Evolutionary conservation across 176 grass and related monocot species (phyloP).

Genomic region (Elaeis guineensis): DNA sequence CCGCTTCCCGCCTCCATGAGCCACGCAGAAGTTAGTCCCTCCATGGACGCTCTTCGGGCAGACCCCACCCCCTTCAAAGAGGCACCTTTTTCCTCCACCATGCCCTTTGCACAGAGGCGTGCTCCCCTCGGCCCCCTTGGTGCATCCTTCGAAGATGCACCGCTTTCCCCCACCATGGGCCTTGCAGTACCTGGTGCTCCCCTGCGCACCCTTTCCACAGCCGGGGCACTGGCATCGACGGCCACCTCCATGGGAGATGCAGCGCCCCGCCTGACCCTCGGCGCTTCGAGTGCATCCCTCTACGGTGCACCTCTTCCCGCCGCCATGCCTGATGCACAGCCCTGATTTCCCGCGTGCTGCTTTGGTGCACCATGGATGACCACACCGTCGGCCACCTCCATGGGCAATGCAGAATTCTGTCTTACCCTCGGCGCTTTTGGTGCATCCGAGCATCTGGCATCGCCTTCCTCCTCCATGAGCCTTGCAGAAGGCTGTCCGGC

Average conservation of each 20-base stretch:
- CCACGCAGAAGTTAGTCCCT: slow-evolving; percentile 49
- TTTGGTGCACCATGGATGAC: slow-evolving; percentile 42
- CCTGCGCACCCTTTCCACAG: slow-evolving; percentile 48
- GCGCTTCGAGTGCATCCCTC: slow-evolving; percentile 52
- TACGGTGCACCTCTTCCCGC: slow-evolving; percentile 46
- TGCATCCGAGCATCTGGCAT: slow-evolving; percentile 56
- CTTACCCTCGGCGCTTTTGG: slow-evolving; percentile 59
- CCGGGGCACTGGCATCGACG: slow-evolving; percentile 44
- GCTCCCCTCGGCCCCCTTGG: slow-evolving; percentile 59
- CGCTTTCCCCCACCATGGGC: slow-evolving; percentile 54
- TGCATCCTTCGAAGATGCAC: slow-evolving; percentile 55
- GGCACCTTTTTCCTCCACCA: slow-evolving; percentile 51
- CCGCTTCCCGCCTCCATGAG: slow-evolving; percentile 59
- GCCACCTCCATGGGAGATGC: slow-evolving; percentile 66
- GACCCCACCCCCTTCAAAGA: slow-evolving; percentile 41
- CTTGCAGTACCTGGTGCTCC: slow-evolving; percentile 58
- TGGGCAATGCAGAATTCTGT: slow-evolving; percentile 68
- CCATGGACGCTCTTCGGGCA: slow-evolving; percentile 63
- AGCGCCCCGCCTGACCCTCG: slow-evolving; percentile 51
- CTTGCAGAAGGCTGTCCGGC: slow-evolving; percentile 56
- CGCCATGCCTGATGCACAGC: slow-evolving; percentile 56
- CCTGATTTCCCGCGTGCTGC: slow-evolving; percentile 58
- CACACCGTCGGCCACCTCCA: slow-evolving; percentile 47
- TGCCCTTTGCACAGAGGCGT: slow-evolving; percentile 63
- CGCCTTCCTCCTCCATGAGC: slow-evolving; percentile 56